Conservation (phyloP, 108 stramenopile species). For the Schizochytrium sp. region DNA sequence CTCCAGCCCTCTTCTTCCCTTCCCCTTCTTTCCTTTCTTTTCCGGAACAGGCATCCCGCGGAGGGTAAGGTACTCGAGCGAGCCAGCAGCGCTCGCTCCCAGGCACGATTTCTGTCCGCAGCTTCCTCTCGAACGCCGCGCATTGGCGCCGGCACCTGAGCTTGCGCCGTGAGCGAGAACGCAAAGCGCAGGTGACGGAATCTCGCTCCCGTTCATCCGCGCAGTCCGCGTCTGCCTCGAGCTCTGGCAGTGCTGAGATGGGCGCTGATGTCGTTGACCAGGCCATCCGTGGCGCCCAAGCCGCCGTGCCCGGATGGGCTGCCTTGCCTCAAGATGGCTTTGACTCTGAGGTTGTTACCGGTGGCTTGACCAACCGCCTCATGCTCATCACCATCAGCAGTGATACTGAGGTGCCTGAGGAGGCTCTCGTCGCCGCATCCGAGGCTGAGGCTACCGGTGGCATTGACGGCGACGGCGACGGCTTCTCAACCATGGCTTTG, state of each 20-base stretch:
- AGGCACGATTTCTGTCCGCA: no score
- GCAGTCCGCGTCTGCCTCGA: not conserved
- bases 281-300: slow-evolving; percentile 5
- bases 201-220: no score
- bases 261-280: not conserved
- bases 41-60: no score
- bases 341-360: not conserved
- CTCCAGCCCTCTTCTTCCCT: no score
- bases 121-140: no score
- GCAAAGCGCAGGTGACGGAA: no score
- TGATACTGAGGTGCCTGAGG: slow-evolving; percentile 3
- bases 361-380: slow-evolving; percentile 42
- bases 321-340: slow-evolving; percentile 3
- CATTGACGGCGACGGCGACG: not conserved
- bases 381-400: not conserved
- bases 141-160: no score
- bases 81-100: no score
- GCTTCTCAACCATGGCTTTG: slow-evolving; percentile 12
- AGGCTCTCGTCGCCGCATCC: not conserved
- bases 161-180: no score
- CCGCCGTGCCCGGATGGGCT: slow-evolving; percentile 31
- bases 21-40: no score
- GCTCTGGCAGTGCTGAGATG: not conserved
- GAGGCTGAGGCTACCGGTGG: not conserved
- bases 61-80: no score